Conservation (phyloP, 1,139 yeast genomes). For the Geotrichum macrosporum region DNA sequence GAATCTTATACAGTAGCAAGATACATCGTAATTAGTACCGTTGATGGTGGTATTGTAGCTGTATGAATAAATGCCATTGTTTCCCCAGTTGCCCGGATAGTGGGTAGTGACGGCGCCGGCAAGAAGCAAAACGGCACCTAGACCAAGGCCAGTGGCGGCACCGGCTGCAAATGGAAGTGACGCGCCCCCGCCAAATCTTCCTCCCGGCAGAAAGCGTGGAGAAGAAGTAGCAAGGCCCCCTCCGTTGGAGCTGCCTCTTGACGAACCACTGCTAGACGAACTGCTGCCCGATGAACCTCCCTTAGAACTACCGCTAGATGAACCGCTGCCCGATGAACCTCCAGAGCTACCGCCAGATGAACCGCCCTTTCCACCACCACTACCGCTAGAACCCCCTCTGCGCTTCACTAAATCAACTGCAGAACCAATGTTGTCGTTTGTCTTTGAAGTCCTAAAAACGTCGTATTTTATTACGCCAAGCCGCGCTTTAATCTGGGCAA, state of each 20-base stretch:
- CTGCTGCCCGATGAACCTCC: conserved; percentile 19
- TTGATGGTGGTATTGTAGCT: conserved; percentile 26
- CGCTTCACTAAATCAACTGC: conserved; percentile 14
- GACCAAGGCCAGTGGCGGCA: conserved; percentile 26
- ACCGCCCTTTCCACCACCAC: not conserved
- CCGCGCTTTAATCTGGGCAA: conserved; percentile 5
- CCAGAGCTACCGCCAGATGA: conserved; percentile 7
- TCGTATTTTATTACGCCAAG: not conserved
- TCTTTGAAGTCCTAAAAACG: not conserved
- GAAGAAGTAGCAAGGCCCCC: conserved; percentile 10
- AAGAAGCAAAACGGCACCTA: conserved; percentile 22
- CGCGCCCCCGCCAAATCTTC: conserved; percentile 30
- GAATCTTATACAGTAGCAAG: conserved; percentile 27
- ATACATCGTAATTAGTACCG: conserved; percentile 26
- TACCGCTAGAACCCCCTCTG: conserved; percentile 15
- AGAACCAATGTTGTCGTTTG: not conserved
- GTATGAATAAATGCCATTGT: conserved; percentile 26
- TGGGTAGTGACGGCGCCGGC: conserved; percentile 16
- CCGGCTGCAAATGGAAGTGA: conserved; percentile 28
- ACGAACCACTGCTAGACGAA: conserved; percentile 4
- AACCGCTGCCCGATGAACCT: conserved; percentile 13
- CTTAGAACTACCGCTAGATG: conserved; percentile 22
- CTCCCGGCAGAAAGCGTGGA: conserved; percentile 19
- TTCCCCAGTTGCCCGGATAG: conserved; percentile 31
- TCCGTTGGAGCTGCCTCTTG: conserved; percentile 4